phyloP scores from a whole-genome alignment of 2,329 filamentous ascomycete genomes.

The Colletotrichum euphorbiae region DNA sequence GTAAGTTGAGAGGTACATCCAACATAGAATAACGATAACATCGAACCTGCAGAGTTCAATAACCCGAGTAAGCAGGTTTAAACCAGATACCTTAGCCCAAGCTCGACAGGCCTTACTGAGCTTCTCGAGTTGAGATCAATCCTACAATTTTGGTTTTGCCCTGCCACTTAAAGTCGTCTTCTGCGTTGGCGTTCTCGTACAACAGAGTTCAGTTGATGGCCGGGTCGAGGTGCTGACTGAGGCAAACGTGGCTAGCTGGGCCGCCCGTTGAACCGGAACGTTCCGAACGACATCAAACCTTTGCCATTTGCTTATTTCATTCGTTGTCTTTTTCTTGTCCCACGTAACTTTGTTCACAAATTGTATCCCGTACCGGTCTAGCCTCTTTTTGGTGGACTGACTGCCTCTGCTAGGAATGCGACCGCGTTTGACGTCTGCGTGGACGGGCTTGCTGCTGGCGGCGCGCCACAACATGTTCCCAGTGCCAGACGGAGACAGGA shows the following conservation, averaged over 20 bases:
- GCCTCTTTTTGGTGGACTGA: not conserved
- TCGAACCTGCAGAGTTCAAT: not conserved
- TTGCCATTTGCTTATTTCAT: not conserved
- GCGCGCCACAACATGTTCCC: slow-evolving; percentile 21
- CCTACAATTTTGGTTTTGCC: not conserved
- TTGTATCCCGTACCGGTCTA: slow-evolving; percentile 13
- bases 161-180: not conserved
- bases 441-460: slow-evolving; percentile 16
- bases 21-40: too few relatives aligned
- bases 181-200: slow-evolving; percentile 17
- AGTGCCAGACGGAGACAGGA: slow-evolving; percentile 1
- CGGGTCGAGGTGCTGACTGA: slow-evolving; percentile 27
- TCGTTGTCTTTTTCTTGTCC: not conserved
- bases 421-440: slow-evolving; percentile 14
- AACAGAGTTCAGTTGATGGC: not conserved
- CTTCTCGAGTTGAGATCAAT: not conserved
- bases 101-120: not conserved
- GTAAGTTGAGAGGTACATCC: too few relatives aligned
- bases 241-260: slow-evolving; percentile 11
- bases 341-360: not conserved
- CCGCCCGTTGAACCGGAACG: slow-evolving; percentile 30
- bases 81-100: not conserved
- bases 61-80: slow-evolving; percentile 8
- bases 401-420: not conserved
- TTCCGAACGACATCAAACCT: slow-evolving; percentile 11